A percentile compares a stretch with the other conserved stretches of the same genome.
Conservation (phyloP, 2,329 filamentous ascomycete species). For the Xylariaceae sp. region DNA sequence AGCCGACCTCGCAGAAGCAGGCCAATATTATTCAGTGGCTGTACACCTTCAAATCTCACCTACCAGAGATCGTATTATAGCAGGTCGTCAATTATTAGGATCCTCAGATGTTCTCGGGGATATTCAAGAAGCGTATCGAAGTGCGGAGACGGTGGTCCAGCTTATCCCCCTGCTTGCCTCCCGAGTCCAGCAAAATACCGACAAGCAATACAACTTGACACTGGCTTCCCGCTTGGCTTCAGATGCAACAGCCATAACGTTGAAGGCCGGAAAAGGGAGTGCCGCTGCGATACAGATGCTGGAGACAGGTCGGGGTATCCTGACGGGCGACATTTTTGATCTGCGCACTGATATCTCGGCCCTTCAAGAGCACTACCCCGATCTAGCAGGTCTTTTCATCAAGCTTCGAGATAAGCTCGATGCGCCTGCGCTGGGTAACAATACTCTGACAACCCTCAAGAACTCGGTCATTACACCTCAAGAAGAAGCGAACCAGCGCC, state of each 20-base stretch:
- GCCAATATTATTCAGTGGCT: neutral
- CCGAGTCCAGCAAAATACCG: constrained; percentile 12
- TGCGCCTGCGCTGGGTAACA: neutral
- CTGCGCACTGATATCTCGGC: neutral
- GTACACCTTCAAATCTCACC: neutral
- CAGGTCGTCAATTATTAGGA: neutral
- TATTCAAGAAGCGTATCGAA: neutral
- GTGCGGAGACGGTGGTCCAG: neutral
- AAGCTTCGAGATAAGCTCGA: neutral
- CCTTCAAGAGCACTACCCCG: neutral
- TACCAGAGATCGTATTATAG: neutral
- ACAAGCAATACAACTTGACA: constrained; percentile 21
- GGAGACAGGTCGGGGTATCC: constrained; percentile 27
- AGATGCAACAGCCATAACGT: constrained; percentile 21
- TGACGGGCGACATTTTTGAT: constrained; percentile 18
- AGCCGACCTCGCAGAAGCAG: neutral
- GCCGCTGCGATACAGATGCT: constrained; percentile 20
- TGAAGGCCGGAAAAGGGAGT: constrained; percentile 12
- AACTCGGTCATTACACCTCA: neutral
- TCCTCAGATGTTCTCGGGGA: neutral
- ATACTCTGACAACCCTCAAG: neutral
- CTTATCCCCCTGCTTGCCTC: constrained; percentile 19
- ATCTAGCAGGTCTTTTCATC: neutral
- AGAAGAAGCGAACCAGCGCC: neutral
- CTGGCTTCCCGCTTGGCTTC: constrained; percentile 19